phyloP scores from a whole-genome alignment of 169 alveolate species.

The Plasmodium ovale region DNA sequence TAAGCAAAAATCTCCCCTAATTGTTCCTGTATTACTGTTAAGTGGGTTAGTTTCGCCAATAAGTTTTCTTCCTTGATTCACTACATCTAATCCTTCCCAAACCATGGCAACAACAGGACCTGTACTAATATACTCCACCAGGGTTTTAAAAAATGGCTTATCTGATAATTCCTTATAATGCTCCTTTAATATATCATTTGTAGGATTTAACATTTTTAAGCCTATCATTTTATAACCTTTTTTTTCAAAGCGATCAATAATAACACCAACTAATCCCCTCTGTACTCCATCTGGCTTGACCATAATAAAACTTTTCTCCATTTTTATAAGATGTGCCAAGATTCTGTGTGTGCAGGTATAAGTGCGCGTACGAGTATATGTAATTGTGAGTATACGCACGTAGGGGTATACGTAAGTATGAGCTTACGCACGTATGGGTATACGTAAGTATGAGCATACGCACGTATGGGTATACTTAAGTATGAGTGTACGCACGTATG shows the following conservation, averaged over 20 bases:
- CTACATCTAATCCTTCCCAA: slow-evolving; percentile 97
- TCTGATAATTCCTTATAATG: slow-evolving; percentile 96
- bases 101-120: slow-evolving; percentile 99
- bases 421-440: too few species aligned
- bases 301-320: slow-evolving; percentile 96
- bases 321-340: background rate
- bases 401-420: background rate
- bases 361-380: background rate
- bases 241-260: slow-evolving; percentile 94
- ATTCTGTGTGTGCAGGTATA: background rate
- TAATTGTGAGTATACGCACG: background rate
- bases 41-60: slow-evolving; percentile 96
- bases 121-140: slow-evolving; percentile 91
- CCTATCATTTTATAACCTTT: slow-evolving; percentile 97
- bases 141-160: slow-evolving; percentile 94
- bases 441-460: too few species aligned
- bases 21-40: slow-evolving; percentile 85
- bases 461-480: too few species aligned
- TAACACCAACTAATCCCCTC: slow-evolving; percentile 96
- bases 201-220: slow-evolving; percentile 91
- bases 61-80: slow-evolving; percentile 94
- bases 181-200: slow-evolving; percentile 91
- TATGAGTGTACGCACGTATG: too few species aligned
- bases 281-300: slow-evolving; percentile 99
- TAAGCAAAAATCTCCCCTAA: slow-evolving; percentile 96